Percentiles rank a stretch among this genome's conserved stretches.
Conservation (phyloP, 345 rosid species). For the Hibiscus syriacus region DNA sequence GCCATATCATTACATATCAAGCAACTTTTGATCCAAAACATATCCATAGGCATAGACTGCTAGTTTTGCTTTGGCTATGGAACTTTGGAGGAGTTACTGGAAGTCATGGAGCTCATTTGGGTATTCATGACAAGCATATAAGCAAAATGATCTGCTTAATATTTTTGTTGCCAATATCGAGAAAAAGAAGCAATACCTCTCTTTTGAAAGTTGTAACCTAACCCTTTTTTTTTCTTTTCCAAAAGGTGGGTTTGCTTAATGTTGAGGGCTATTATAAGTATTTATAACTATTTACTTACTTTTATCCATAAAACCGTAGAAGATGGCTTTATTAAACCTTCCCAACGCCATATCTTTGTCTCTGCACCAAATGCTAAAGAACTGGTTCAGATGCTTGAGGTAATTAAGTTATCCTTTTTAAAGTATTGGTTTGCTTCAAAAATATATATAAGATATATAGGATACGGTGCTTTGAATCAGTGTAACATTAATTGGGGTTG, state of each 20-base stretch:
- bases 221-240: not conserved
- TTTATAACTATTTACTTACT: constrained; percentile 60
- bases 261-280: constrained; percentile 97
- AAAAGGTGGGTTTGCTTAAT: constrained; percentile 87
- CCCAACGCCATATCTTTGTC: constrained; percentile 77
- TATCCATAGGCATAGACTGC: not conserved
- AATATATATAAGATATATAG: too few species aligned
- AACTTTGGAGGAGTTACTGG: constrained; percentile 78
- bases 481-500: not conserved
- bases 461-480: too few species aligned
- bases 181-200: too few species aligned
- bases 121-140: constrained; percentile 93
- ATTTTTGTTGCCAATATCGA: too few species aligned
- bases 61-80: constrained; percentile 51
- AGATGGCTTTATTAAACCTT: constrained; percentile 87
- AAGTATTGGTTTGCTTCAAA: too few species aligned
- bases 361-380: constrained; percentile 81
- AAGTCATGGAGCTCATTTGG: constrained; percentile 94
- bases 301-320: constrained; percentile 94
- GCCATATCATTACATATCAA: too few species aligned
- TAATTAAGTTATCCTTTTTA: constrained; percentile 18
- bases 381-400: constrained; percentile 91
- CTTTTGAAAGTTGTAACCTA: not conserved
- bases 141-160: constrained; percentile 14
- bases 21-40: not conserved